Conservation (phyloP, 768 basidiomycete species). For the Calocybe cyanea region DNA sequence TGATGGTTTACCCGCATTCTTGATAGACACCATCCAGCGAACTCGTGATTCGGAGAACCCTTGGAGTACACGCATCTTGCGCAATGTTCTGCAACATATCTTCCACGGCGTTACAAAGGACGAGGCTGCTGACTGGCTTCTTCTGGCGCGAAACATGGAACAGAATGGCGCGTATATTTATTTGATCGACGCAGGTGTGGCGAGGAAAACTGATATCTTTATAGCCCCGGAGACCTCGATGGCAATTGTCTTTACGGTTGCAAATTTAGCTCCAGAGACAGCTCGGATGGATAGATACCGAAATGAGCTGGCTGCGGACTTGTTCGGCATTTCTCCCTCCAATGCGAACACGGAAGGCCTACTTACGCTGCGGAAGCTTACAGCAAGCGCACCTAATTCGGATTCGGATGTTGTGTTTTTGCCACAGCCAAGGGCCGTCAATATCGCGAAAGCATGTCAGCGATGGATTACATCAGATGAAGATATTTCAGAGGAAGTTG, state of each 20-base stretch:
- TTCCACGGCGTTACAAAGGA: conserved; percentile 53
- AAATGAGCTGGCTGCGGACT: conserved; percentile 84
- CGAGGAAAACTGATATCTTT: not conserved
- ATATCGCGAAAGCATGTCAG: conserved; percentile 80
- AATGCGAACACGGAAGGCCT: conserved; percentile 72
- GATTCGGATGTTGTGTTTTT: conserved; percentile 84
- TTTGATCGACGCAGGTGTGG: not conserved
- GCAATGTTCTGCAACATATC: conserved; percentile 55
- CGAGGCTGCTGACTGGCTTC: conserved; percentile 79
- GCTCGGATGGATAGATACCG: conserved; percentile 74
- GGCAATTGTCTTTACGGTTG: conserved; percentile 60
- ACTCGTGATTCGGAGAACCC: conserved; percentile 39
- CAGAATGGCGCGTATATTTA: conserved; percentile 45
- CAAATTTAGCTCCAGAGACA: conserved; percentile 62
- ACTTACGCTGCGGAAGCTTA: conserved; percentile 61
- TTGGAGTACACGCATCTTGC: conserved; percentile 57
- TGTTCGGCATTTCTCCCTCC: conserved; percentile 60
- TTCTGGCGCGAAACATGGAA: conserved; percentile 61
- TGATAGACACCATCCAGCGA: conserved; percentile 26
- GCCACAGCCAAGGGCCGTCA: conserved; percentile 80
- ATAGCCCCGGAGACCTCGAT: conserved; percentile 70
- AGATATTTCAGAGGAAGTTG: conserved; percentile 72
- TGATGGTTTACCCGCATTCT: conserved; percentile 23
- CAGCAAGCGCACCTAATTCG: conserved; percentile 68
- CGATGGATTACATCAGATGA: conserved; percentile 70